Conservation (phyloP, 345 rosid genomes). For the Syzygium aqueum region DNA sequence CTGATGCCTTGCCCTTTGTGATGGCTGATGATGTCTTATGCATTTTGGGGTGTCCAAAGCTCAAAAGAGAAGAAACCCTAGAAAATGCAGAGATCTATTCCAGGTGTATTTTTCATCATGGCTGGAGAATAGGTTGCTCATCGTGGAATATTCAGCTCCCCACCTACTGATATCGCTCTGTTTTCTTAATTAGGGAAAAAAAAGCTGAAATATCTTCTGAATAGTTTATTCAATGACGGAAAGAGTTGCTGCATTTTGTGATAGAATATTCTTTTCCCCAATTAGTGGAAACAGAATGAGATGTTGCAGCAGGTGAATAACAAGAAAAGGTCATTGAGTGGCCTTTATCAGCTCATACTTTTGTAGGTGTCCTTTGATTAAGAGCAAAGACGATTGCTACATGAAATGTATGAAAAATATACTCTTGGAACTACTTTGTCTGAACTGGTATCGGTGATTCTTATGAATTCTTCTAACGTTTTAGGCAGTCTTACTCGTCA, state of each 20-base stretch:
- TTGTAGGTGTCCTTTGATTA: not conserved
- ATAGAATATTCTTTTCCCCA: not conserved
- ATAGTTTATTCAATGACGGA: not conserved
- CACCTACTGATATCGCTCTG: not conserved
- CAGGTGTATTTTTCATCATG: not conserved
- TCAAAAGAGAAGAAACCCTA: not conserved
- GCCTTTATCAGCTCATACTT: not conserved
- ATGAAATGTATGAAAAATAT: not conserved
- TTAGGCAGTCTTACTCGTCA: not conserved
- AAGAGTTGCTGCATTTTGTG: not conserved
- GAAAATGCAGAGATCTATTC: not conserved
- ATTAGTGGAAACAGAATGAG: not conserved
- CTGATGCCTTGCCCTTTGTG: not conserved
- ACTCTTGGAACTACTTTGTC: not conserved
- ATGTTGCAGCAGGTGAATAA: not conserved
- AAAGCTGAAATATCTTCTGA: not conserved
- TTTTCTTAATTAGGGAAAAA: not conserved
- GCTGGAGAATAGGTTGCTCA: not conserved
- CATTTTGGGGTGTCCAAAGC: not conserved
- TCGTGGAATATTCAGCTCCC: not conserved
- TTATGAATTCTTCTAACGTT: not conserved
- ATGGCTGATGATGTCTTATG: not conserved
- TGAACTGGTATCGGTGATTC: not conserved
- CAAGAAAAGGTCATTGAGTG: not conserved
- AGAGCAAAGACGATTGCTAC: not conserved